These are phyloP conservation scores for Dioscorea alata DNA, from an alignment of 106 monocot genomes.

Conservation along the genomic window DNA sequence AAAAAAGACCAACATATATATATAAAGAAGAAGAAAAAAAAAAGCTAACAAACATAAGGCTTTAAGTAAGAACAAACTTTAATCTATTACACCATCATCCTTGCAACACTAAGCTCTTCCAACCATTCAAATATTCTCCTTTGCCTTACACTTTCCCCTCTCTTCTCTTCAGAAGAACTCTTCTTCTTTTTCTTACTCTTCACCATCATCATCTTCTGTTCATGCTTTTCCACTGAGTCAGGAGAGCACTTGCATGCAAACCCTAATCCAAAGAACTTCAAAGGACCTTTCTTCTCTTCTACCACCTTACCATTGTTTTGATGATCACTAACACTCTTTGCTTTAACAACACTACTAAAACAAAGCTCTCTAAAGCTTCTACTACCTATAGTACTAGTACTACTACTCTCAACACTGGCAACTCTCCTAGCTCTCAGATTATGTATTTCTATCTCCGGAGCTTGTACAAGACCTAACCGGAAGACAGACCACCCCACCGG, in stretches of 20 bases:
- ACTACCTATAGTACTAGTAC: not conserved
- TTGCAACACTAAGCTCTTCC: slow-evolving; percentile 48
- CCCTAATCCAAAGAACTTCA: slow-evolving; percentile 28
- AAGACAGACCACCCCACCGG: slow-evolving; percentile 25
- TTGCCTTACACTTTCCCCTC: slow-evolving; percentile 7
- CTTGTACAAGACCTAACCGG: slow-evolving; percentile 40
- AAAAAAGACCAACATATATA: not conserved
- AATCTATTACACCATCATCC: not conserved
- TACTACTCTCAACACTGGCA: not conserved
- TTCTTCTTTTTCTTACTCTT: slow-evolving; percentile 4
- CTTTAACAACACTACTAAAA: too few species aligned
- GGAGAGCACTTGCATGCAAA: slow-evolving; percentile 39
- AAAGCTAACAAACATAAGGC: not conserved
- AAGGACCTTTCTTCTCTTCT: slow-evolving; percentile 6
- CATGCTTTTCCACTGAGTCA: slow-evolving; percentile 14
- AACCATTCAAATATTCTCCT: slow-evolving; percentile 50
- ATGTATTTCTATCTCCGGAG: slow-evolving; percentile 41
- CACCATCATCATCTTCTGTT: not conserved
- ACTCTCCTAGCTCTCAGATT: slow-evolving; percentile 2
- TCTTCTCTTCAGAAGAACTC: not conserved
- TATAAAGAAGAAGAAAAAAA: slow-evolving; percentile 6
- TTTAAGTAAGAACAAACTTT: too few species aligned
- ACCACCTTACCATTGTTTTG: not conserved
- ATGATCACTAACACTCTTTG: too few species aligned
- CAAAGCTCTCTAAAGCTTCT: not conserved